Conservation (phyloP, 805 yeast genomes). For the Dipodascus geniculatus region DNA sequence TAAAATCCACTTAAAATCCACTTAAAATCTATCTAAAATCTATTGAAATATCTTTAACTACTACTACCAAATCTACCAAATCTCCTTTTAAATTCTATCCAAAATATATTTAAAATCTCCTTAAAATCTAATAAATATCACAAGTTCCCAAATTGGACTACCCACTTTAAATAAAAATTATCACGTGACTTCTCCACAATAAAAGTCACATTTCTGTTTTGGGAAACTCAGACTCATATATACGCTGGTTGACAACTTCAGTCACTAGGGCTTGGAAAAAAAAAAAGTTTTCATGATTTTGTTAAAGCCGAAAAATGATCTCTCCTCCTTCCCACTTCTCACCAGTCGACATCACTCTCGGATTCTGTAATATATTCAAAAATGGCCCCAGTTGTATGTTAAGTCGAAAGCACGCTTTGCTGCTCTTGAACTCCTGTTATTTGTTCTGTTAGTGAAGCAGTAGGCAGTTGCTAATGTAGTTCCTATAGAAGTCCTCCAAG, state of each 20-base stretch:
- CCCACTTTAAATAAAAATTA: too few species aligned
- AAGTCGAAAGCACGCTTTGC: constrained; percentile 28
- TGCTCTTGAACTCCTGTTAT: constrained; percentile 24
- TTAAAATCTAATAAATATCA: too few species aligned
- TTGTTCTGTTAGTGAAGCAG: constrained; percentile 35
- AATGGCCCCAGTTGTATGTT: constrained; percentile 93
- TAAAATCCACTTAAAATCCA: too few species aligned
- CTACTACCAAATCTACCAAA: too few species aligned
- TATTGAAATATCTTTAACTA: too few species aligned
- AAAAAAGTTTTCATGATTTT: not conserved
- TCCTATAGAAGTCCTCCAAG: constrained; percentile 56
- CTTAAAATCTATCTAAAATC: too few species aligned
- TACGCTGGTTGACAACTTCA: not conserved
- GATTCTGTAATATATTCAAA: constrained; percentile 16
- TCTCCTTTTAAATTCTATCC: too few species aligned
- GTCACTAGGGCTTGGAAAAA: not conserved
- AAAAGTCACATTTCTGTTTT: not conserved
- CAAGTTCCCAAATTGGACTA: too few species aligned
- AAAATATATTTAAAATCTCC: too few species aligned
- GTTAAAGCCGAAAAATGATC: not conserved
- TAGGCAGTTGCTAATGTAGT: constrained; percentile 50
- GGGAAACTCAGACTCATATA: not conserved
- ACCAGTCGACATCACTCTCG: not conserved
- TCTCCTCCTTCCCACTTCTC: not conserved
- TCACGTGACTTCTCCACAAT: not conserved